Conservation (phyloP, 495 filamentous ascomycete species). For the Aeminium ludgeri region DNA sequence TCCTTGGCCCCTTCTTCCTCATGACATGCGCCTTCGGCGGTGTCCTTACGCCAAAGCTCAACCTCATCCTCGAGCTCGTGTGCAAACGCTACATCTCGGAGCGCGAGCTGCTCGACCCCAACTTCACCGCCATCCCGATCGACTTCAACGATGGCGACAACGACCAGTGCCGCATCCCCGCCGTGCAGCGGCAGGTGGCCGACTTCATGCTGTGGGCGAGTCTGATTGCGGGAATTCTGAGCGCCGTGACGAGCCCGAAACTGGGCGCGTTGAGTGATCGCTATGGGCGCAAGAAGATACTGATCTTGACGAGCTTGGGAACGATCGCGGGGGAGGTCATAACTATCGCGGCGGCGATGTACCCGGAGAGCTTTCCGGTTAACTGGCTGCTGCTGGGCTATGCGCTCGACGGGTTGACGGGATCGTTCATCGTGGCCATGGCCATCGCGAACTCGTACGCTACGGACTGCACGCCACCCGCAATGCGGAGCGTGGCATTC, state of each 20-base stretch:
- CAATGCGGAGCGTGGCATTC: constrained; percentile 66
- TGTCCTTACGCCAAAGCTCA: constrained; percentile 58
- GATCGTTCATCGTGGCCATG: constrained; percentile 70
- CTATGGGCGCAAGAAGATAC: constrained; percentile 58
- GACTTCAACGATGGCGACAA: constrained; percentile 49
- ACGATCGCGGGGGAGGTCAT: constrained; percentile 53
- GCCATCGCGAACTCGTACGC: constrained; percentile 72
- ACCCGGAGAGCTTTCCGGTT: constrained; percentile 51
- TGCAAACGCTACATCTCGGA: constrained; percentile 66
- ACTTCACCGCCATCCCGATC: constrained; percentile 44
- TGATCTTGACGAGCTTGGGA: constrained; percentile 50
- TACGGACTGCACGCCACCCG: constrained; percentile 69
- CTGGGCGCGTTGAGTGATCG: constrained; percentile 77
- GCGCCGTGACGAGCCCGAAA: constrained; percentile 62
- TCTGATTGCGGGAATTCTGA: constrained; percentile 51
- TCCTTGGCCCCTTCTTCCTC: constrained; percentile 58
- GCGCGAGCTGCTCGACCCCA: constrained; percentile 35
- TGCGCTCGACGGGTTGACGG: constrained; percentile 63
- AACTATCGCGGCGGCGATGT: constrained; percentile 57
- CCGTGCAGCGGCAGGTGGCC: constrained; percentile 58
- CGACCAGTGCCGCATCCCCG: constrained; percentile 51
- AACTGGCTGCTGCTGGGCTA: constrained; percentile 58
- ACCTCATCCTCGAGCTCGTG: constrained; percentile 63
- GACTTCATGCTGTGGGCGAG: constrained; percentile 59
- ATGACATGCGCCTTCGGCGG: constrained; percentile 75